Conservation (phyloP, 306 rosid genomes). For the Sphenostylis stenocarpa region DNA sequence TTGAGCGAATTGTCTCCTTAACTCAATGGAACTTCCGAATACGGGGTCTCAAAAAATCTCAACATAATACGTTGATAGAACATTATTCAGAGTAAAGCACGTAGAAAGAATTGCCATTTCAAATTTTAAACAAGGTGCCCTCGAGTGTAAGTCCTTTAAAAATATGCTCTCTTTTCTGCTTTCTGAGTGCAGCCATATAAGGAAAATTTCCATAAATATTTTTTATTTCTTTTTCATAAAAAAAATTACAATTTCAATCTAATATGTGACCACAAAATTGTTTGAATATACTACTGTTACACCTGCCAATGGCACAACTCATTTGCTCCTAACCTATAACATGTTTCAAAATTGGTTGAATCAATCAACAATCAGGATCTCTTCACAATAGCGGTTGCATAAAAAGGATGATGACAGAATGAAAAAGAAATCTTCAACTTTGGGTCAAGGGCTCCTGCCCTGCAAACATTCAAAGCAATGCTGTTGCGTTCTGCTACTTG, state of each 20-base stretch:
- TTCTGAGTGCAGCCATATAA: neutral
- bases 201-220: neutral
- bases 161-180: neutral
- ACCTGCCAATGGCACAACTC: conserved; percentile 41
- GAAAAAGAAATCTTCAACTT: conserved; percentile 75
- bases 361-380: conserved; percentile 63
- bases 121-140: neutral
- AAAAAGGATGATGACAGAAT: conserved; percentile 83
- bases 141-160: neutral
- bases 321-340: conserved; percentile 39
- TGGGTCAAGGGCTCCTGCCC: conserved; percentile 67
- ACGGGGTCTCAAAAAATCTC: too few species aligned
- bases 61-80: too few species aligned
- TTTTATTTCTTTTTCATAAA: conserved; percentile 40
- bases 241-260: conserved; percentile 47
- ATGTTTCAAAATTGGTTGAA: conserved; percentile 57
- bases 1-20: too few species aligned
- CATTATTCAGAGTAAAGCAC: neutral
- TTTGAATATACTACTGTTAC: conserved; percentile 39
- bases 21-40: too few species aligned
- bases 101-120: neutral
- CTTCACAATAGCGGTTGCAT: conserved; percentile 81
- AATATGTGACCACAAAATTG: conserved; percentile 42
- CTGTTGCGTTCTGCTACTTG: conserved; percentile 95
- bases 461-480: conserved; percentile 70